These are phyloP conservation scores for Nissolia schottii DNA, from an alignment of 306 rosid genomes.

Conservation along the genomic window DNA sequence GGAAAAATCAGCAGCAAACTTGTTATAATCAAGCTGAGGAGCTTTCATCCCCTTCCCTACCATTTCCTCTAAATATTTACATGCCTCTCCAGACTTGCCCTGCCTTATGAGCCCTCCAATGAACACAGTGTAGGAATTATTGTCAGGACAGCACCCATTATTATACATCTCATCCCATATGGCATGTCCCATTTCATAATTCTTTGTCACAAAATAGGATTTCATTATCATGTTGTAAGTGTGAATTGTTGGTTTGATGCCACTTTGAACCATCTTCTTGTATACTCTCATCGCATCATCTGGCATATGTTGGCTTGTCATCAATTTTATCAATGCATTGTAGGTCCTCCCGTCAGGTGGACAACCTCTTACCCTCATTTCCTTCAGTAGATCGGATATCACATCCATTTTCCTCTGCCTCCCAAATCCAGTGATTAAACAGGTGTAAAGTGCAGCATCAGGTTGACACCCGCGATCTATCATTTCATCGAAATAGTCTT, in stretches of 20 bases:
- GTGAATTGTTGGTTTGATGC: conserved; percentile 66
- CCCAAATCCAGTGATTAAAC: conserved; percentile 81
- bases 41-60: conserved; percentile 87
- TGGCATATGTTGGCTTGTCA: conserved; percentile 73
- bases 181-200: conserved; percentile 59
- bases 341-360: conserved; percentile 71
- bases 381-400: conserved; percentile 51
- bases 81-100: conserved; percentile 67
- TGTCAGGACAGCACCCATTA: conserved; percentile 80
- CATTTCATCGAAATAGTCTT: conserved; percentile 57
- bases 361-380: conserved; percentile 61
- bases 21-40: conserved; percentile 81
- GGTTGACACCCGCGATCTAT: conserved; percentile 54
- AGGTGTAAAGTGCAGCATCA: conserved; percentile 64
- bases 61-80: conserved; percentile 78
- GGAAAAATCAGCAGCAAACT: conserved; percentile 75
- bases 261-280: conserved; percentile 69
- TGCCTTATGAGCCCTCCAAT: conserved; percentile 78
- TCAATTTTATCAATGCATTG: conserved; percentile 73
- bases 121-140: conserved; percentile 66
- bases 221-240: conserved; percentile 91
- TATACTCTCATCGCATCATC: conserved; percentile 65
- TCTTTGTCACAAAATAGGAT: conserved; percentile 60
- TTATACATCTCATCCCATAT: conserved; percentile 75
- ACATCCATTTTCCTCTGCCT: conserved; percentile 70